Base-by-base conservation (phyloP, 1,284 basidiomycete genomes). In the Anthracocystis setariae region DNA sequence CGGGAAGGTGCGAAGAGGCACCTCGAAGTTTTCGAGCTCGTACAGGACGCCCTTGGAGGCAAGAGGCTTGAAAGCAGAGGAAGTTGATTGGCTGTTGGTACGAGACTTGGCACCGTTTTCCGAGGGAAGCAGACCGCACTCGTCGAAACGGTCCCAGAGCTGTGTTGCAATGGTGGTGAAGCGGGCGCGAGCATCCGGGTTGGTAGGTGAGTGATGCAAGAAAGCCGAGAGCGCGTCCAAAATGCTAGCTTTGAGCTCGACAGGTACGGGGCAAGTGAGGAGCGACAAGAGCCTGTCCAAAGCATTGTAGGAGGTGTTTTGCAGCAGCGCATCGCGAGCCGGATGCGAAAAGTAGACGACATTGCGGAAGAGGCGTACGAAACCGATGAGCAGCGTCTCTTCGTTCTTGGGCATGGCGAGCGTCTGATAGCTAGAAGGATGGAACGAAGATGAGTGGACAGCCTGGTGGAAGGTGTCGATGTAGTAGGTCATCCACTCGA, bases 161-260 rank as follows among this genome's bases (percentile, higher is more conserved):
- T 89, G 88, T 67, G 88, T 88, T 78, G 92, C 91, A 32, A 94
- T 89, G 70, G 93, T 46, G 10, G 75, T 53, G 32, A 73, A 69
- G 25, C 54, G 46, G 29, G 56, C 44, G 33, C 60, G 57, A 35
- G 45, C 49, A 13, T 52, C 53, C 15, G 64, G 49, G 25, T 40
- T 56, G 57, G 40, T 43, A 29, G 35, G 37, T 27, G 54, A 47
- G 40, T 66, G 51, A 21, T 70, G 79, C 0, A 83, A 78, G 84
- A 98, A 97, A 0, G 93, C 90, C 0, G 92, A 87, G 5, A 96
- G 86, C 0, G 92, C 89, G 35, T 92, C 88, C 61, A 97, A 90
- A 1, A 96, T 85, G 1, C 90, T 88, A 0, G 93, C 93, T 78
- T 97, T 97, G 54, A 98, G 87, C 77, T 97, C 93, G n/a, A 95